A percentile compares a stretch with the other conserved stretches of the same genome.
Evolutionary conservation across 2,329 filamentous ascomycete genomes (phyloP).

Genomic region (Cladosporium sp.): DNA sequence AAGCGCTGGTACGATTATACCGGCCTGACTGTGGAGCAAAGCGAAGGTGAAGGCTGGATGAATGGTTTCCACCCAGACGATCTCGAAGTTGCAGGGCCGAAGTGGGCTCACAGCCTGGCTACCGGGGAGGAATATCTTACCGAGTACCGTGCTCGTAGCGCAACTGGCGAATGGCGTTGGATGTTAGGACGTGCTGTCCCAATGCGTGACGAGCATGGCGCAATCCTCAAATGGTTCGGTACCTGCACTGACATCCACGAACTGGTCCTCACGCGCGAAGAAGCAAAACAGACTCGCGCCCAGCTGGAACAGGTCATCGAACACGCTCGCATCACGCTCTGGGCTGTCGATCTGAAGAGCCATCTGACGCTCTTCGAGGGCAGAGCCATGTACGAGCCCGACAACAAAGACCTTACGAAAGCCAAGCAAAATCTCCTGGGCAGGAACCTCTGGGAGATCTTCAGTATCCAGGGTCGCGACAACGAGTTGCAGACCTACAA

Average conservation of each 20-base stretch:
- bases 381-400: constrained; percentile 42
- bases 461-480: constrained; percentile 42
- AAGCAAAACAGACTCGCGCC: constrained; percentile 66
- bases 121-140: constrained; percentile 70
- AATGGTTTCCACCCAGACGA: constrained; percentile 72
- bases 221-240: constrained; percentile 78
- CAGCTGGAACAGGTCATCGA: constrained; percentile 73
- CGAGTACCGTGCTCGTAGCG: constrained; percentile 70
- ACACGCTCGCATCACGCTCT: constrained; percentile 74
- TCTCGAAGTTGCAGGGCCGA: constrained; percentile 54
- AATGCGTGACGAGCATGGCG: constrained; percentile 65
- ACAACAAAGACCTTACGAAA: constrained; percentile 15
- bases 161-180: constrained; percentile 74
- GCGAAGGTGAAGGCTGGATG: constrained; percentile 64
- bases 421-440: constrained; percentile 51
- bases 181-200: constrained; percentile 74
- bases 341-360: constrained; percentile 66
- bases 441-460: constrained; percentile 65
- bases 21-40: constrained; percentile 64
- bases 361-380: constrained; percentile 72
- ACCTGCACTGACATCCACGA: constrained; percentile 81
- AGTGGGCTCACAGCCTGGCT: constrained; percentile 64
- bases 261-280: constrained; percentile 67
- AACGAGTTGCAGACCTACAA: constrained; percentile 48
- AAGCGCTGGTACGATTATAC: constrained; percentile 81